A percentile compares a stretch with the other conserved stretches of the same genome.
These are phyloP conservation scores for Cercospora beticola DNA, from an alignment of 2,329 filamentous ascomycete species.

Conservation along the genomic window DNA sequence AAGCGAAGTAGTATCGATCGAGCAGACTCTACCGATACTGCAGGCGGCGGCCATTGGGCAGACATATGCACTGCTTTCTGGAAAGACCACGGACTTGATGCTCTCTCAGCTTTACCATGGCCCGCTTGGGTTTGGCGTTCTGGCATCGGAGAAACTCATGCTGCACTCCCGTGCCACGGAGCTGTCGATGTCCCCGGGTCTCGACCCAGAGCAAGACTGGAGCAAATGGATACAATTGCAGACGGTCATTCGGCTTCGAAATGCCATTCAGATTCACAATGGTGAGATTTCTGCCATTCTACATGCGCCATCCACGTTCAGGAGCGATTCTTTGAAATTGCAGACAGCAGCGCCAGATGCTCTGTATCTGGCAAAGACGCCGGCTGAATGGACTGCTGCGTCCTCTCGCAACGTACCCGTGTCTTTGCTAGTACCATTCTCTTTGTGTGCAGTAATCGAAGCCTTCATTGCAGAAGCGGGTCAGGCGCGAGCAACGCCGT, in stretches of 20 bases:
- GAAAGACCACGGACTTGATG: not conserved
- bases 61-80: not conserved
- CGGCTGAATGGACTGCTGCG: not conserved
- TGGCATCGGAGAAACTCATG: not conserved
- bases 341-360: not conserved
- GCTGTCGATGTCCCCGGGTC: not conserved
- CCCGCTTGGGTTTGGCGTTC: not conserved
- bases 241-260: not conserved
- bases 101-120: not conserved
- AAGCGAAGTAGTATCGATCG: not conserved
- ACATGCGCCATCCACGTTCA: not conserved
- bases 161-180: not conserved
- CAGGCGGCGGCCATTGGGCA: not conserved
- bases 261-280: not conserved
- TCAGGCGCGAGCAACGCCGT: not conserved
- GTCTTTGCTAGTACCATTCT: not conserved
- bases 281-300: not conserved
- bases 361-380: not conserved
- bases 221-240: not conserved
- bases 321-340: not conserved
- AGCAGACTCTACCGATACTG: not conserved
- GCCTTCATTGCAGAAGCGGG: not conserved
- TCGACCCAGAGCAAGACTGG: not conserved
- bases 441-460: not conserved
- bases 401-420: not conserved